A percentile compares a stretch with the other conserved stretches of the same genome.
Conservation (phyloP, 805 yeast species). For the Candida pseudoglaebosa region DNA sequence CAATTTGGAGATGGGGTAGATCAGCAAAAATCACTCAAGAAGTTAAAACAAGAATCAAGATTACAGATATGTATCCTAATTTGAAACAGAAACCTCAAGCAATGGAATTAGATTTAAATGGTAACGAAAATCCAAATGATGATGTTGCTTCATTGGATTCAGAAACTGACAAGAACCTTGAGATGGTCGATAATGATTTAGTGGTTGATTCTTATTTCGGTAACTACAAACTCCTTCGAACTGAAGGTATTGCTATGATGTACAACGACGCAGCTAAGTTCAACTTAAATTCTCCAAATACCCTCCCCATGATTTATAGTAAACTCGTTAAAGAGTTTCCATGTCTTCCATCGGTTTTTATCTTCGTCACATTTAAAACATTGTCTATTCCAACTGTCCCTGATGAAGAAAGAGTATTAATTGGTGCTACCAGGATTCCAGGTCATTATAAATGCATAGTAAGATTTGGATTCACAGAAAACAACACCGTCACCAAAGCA, state of each 20-base stretch:
- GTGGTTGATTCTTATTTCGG: slow-evolving; percentile 20
- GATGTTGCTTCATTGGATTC: neutral
- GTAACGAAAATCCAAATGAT: slow-evolving; percentile 1
- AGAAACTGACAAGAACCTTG: slow-evolving; percentile 1
- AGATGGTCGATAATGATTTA: neutral
- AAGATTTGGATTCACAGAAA: slow-evolving; percentile 50
- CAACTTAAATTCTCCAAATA: slow-evolving; percentile 39
- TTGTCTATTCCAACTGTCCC: slow-evolving; percentile 41
- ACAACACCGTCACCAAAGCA: slow-evolving; percentile 17
- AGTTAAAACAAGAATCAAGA: slow-evolving; percentile 25
- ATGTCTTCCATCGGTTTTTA: slow-evolving; percentile 40
- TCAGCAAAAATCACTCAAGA: slow-evolving; percentile 38
- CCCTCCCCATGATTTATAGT: slow-evolving; percentile 41
- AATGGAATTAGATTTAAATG: slow-evolving; percentile 6
- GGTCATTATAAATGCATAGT: slow-evolving; percentile 49
- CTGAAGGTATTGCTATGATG: slow-evolving; percentile 40
- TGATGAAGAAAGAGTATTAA: slow-evolving; percentile 33
- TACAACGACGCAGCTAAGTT: slow-evolving; percentile 35
- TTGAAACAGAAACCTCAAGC: slow-evolving; percentile 1
- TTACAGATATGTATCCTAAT: slow-evolving; percentile 32
- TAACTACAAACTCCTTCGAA: slow-evolving; percentile 14
- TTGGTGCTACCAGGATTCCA: slow-evolving; percentile 37
- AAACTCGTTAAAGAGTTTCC: slow-evolving; percentile 37
- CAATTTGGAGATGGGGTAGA: slow-evolving; percentile 49
- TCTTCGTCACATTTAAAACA: slow-evolving; percentile 41